Evolutionary conservation across 768 basidiomycete genomes (phyloP).

Genomic region (Amanita rubescens): DNA sequence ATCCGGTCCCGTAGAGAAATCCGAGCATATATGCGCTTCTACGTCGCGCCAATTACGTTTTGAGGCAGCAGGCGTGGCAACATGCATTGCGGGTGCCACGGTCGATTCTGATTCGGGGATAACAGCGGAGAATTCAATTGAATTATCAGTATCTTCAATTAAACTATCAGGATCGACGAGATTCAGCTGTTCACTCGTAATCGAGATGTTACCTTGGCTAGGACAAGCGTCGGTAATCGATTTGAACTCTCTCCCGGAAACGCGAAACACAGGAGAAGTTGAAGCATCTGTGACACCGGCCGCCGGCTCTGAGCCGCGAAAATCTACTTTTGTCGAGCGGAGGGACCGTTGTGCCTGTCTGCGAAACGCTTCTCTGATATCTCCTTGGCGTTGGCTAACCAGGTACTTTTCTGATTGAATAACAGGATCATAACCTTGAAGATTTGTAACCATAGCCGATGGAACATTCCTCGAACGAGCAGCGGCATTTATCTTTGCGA

Average conservation of each 20-base stretch:
- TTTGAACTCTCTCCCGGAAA: not conserved
- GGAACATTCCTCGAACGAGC: slow-evolving; percentile 25
- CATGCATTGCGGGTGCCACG: not conserved
- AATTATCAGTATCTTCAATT: not conserved
- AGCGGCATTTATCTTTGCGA: slow-evolving; percentile 73
- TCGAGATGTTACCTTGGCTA: not conserved
- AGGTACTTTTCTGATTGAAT: not conserved
- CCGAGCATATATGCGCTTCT: not conserved
- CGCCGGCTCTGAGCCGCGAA: not conserved
- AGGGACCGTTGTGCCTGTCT: not conserved
- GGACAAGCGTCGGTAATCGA: not conserved
- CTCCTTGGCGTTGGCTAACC: not conserved
- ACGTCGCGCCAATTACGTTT: not conserved
- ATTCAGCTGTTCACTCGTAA: not conserved
- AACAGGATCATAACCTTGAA: not conserved
- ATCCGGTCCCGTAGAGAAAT: not conserved
- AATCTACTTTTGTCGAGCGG: not conserved
- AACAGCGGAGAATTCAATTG: not conserved
- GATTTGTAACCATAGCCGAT: not conserved
- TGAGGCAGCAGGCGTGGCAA: not conserved
- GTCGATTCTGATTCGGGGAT: not conserved
- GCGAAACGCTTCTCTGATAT: not conserved
- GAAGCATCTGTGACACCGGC: not conserved
- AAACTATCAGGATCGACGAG: not conserved
- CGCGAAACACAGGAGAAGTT: not conserved